These are phyloP conservation scores for Ceratocystis colombiana DNA, from an alignment of 2,329 filamentous ascomycete species.

Conservation along the genomic window DNA sequence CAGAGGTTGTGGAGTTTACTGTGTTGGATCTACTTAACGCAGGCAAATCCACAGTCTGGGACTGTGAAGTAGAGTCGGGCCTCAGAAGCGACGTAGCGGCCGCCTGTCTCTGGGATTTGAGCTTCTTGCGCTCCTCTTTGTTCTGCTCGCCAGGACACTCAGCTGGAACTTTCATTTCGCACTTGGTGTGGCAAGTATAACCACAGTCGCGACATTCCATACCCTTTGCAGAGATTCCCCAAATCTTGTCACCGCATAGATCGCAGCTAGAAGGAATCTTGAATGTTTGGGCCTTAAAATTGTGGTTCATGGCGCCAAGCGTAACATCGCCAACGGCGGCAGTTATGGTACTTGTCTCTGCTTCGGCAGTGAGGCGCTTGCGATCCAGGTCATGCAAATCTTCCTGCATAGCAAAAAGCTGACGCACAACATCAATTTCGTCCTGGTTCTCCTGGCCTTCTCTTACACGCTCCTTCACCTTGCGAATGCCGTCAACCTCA, in stretches of 20 bases:
- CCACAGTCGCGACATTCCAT: conserved; percentile 94
- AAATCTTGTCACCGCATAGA: conserved; percentile 89
- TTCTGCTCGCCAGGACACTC: conserved; percentile 88
- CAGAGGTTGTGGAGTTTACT: conserved; percentile 81
- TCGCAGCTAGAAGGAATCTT: conserved; percentile 99
- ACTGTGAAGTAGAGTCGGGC: conserved; percentile 39
- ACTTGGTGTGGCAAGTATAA: conserved; percentile 97
- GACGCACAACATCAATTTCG: conserved; percentile 71
- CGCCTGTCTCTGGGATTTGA: conserved; percentile 77
- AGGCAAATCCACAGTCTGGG: conserved; percentile 53
- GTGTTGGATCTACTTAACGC: conserved; percentile 70
- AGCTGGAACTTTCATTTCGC: conserved; percentile 95
- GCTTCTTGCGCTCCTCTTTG: conserved; percentile 91
- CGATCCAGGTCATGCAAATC: conserved; percentile 74
- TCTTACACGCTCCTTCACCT: conserved; percentile 62
- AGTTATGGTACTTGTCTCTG: conserved; percentile 91
- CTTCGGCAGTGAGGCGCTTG: conserved; percentile 75
- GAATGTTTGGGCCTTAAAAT: conserved; percentile 98
- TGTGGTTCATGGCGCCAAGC: conserved; percentile 84
- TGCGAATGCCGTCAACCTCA: conserved; percentile 71
- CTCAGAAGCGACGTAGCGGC: conserved; percentile 54
- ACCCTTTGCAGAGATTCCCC: conserved; percentile 92
- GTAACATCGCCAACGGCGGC: conserved; percentile 84
- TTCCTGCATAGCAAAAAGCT: conserved; percentile 78
- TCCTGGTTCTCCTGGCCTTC: conserved; percentile 82